These are phyloP conservation scores for Epichloe festucae DNA, from an alignment of 2,329 filamentous ascomycete genomes.

Conservation along the genomic window DNA sequence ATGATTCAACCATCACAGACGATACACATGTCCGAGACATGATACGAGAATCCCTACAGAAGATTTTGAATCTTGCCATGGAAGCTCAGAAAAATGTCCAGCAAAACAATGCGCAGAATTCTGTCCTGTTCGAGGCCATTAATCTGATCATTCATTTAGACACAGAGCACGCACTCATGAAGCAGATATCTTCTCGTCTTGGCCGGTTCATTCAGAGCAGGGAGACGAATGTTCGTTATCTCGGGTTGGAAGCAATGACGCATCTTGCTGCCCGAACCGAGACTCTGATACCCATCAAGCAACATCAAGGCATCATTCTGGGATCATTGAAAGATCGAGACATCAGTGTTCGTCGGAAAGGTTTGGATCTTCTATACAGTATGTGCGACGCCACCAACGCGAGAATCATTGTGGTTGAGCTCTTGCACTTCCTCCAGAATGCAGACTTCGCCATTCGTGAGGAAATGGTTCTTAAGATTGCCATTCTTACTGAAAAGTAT, in stretches of 20 bases:
- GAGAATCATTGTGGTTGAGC: constrained; percentile 81
- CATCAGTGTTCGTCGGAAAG: constrained; percentile 93
- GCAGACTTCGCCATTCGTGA: constrained; percentile 96
- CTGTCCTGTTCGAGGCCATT: constrained; percentile 94
- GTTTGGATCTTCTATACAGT: constrained; percentile 92
- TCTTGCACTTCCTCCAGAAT: constrained; percentile 87
- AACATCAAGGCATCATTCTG: constrained; percentile 92
- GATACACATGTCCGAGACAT: constrained; percentile 85
- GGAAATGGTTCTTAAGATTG: constrained; percentile 98
- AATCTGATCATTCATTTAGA: constrained; percentile 97
- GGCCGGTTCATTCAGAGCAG: constrained; percentile 94
- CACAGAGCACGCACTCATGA: constrained; percentile 87
- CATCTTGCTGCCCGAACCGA: constrained; percentile 89
- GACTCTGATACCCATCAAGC: constrained; percentile 92
- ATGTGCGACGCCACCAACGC: constrained; percentile 98
- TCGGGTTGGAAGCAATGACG: constrained; percentile 94
- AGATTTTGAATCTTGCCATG: constrained; percentile 80
- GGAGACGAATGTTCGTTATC: constrained; percentile 93
- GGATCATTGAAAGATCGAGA: constrained; percentile 89
- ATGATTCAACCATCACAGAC: constrained; percentile 37
- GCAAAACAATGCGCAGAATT: constrained; percentile 98
- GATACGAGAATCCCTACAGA: constrained; percentile 82
- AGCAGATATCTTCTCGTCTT: constrained; percentile 81
- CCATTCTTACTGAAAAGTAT: constrained; percentile 96
- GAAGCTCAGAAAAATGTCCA: constrained; percentile 97